Evolutionary conservation across 352 stramenopile species (phyloP), one percentile per base, ranked within the genome.

Genomic region (Phytophthora podocarpi): DNA sequence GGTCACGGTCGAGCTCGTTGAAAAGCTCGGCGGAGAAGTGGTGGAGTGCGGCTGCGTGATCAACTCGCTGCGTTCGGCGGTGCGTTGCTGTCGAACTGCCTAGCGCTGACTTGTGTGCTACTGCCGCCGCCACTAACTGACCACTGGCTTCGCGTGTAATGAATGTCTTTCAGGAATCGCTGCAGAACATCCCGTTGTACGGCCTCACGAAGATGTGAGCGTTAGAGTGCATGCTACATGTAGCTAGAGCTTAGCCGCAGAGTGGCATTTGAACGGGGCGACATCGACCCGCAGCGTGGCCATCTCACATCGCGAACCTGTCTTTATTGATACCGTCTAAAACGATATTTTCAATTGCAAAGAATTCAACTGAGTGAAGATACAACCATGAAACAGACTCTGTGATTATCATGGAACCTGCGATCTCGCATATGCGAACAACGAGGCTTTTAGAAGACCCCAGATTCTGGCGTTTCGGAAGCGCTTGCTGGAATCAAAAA

Each of bases 41-140:
- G 70, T 94, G 52, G 85, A 94, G 54, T 94, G 85, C 54, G 83
- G 85, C 21, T 94, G 85, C 64, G 74, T 94, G 54, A 84, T 91
- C 64, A 84, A 78, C 56, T 88, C 78, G 7, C 67, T 87, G 24
- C 69, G 59, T 12, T 71, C 72, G 27, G 73, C 74, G 66, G 82
- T 91, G 64, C 21, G 74, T 51, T 50, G 26, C 16, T 27, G 12
- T 36, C 4, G 31, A 8, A 20, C 31, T 39, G 41, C 18, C 13
- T 28, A 13, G n/a, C 10, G 32, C 20, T 55, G 23, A 41, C 21
- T 48, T 59, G 15, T 16, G 5, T 40, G 9, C 5, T 35, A 21
- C 10, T 39, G 9, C n/a, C 18, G 12, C 5, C 7, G 30, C 12
- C 18, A 20, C 26, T 7, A 51, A 62, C 47, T 71, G 49, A 67